phyloP scores from a whole-genome alignment of 768 basidiomycete species.

The Tylopilus rubrobrunneus region DNA sequence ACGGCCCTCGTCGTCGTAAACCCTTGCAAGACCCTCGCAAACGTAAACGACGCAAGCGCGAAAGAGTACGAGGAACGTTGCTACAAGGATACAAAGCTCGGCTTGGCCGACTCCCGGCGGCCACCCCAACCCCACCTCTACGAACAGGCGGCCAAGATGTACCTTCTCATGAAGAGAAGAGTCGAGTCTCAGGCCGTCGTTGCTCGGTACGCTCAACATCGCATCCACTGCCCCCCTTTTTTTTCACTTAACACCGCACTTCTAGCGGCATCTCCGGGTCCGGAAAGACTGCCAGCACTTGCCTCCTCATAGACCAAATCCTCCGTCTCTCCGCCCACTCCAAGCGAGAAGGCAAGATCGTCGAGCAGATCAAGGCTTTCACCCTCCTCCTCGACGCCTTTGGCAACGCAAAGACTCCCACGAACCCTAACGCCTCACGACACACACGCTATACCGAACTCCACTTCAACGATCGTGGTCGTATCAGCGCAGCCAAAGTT shows the following conservation, averaged over 20 bases:
- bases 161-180: slow-evolving; percentile 54
- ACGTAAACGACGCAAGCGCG: slow-evolving; percentile 53
- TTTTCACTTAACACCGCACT: slow-evolving; percentile 5
- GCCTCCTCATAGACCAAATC: slow-evolving; percentile 54
- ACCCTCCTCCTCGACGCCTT: slow-evolving; percentile 57
- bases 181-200: slow-evolving; percentile 52
- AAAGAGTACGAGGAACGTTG: slow-evolving; percentile 53
- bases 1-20: slow-evolving; percentile 56
- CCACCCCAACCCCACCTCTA: slow-evolving; percentile 57
- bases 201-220: slow-evolving; percentile 41
- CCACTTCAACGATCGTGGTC: slow-evolving; percentile 55
- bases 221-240: slow-evolving; percentile 5
- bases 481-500: slow-evolving; percentile 53
- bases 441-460: slow-evolving; percentile 57
- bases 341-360: slow-evolving; percentile 47
- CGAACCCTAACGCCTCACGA: slow-evolving; percentile 63
- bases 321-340: slow-evolving; percentile 58
- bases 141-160: slow-evolving; percentile 58
- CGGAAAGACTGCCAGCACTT: slow-evolving; percentile 51
- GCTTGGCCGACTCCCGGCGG: slow-evolving; percentile 33
- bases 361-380: slow-evolving; percentile 55
- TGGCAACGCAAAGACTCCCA: slow-evolving; percentile 60
- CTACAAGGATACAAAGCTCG: slow-evolving; percentile 50
- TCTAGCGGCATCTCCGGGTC: slow-evolving; percentile 61
- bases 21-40: slow-evolving; percentile 55